Percentiles rank a stretch among this genome's conserved stretches.
These are phyloP conservation scores for Entonaema liquescens DNA, from an alignment of 495 filamentous ascomycete species.

Conservation along the genomic window DNA sequence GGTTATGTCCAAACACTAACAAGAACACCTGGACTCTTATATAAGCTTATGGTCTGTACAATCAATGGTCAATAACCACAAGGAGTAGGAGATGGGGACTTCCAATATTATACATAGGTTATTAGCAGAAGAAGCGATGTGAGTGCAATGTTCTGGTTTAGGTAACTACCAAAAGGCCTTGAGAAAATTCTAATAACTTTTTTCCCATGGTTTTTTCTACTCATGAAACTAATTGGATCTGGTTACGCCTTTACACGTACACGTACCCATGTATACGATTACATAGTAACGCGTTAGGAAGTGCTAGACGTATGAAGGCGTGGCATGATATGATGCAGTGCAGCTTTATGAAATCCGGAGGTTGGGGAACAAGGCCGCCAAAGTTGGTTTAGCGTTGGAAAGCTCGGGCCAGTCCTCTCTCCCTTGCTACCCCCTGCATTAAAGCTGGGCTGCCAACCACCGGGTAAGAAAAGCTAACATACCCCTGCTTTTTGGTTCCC, in stretches of 20 bases:
- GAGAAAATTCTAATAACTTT: background rate
- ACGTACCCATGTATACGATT: background rate
- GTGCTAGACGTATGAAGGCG: background rate
- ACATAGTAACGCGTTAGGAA: no score
- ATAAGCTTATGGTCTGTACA: background rate
- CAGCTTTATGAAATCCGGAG: slow-evolving; percentile 8
- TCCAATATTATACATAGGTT: background rate
- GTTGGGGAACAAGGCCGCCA: slow-evolving; percentile 23
- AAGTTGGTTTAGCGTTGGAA: slow-evolving; percentile 1
- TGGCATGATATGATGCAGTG: slow-evolving; percentile 10
- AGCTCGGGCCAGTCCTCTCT: slow-evolving; percentile 3
- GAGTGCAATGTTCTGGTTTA: background rate
- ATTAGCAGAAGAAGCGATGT: background rate
- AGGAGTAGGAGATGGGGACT: background rate
- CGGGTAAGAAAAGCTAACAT: slow-evolving; percentile 5
- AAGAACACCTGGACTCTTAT: background rate
- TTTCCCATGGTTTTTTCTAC: no score
- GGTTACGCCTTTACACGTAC: no score
- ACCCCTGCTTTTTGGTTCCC: background rate
- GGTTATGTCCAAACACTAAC: background rate
- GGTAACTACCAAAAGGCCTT: background rate
- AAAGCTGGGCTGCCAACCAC: slow-evolving; percentile 34
- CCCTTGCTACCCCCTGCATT: slow-evolving; percentile 11
- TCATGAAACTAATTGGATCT: no score
- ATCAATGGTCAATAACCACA: background rate